Conservation (phyloP, 352 stramenopile species). For the Phytophthora cajani region DNA sequence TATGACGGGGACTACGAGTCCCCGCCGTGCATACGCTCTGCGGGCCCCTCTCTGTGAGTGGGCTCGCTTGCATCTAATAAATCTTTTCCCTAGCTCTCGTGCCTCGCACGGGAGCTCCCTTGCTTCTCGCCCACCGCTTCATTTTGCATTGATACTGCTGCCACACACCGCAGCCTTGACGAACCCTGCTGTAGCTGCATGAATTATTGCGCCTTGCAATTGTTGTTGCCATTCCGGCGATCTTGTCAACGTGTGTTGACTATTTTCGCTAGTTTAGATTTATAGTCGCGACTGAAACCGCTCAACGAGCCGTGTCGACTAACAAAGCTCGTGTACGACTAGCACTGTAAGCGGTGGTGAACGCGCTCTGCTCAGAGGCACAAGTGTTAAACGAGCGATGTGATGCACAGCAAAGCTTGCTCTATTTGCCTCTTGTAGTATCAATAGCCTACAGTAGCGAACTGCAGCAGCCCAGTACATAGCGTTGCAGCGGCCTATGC, state of each 20-base stretch:
- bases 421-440: constrained; percentile 3
- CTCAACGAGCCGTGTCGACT: not conserved
- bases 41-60: not conserved
- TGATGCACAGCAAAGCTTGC: constrained; percentile 12
- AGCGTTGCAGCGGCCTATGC: constrained; percentile 24
- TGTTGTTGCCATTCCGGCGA: constrained; percentile 5
- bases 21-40: constrained; percentile 17
- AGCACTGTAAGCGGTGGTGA: not conserved
- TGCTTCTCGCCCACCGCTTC: constrained; percentile 14
- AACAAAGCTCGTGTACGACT: not conserved
- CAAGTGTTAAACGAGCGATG: constrained; percentile 17
- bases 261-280: constrained; percentile 7
- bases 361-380: not conserved
- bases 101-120: constrained; percentile 22
- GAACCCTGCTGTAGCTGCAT: too few species aligned
- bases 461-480: not conserved
- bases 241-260: not conserved
- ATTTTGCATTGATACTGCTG: constrained; percentile 6
- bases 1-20: constrained; percentile 17
- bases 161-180: too few species aligned
- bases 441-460: not conserved
- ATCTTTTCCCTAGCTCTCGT: constrained; percentile 22
- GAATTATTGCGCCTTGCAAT: not conserved
- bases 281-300: not conserved
- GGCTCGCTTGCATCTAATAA: constrained; percentile 27